These are phyloP conservation scores for Skeletonema grethae DNA, from an alignment of 108 stramenopile genomes.

Conservation along the genomic window DNA sequence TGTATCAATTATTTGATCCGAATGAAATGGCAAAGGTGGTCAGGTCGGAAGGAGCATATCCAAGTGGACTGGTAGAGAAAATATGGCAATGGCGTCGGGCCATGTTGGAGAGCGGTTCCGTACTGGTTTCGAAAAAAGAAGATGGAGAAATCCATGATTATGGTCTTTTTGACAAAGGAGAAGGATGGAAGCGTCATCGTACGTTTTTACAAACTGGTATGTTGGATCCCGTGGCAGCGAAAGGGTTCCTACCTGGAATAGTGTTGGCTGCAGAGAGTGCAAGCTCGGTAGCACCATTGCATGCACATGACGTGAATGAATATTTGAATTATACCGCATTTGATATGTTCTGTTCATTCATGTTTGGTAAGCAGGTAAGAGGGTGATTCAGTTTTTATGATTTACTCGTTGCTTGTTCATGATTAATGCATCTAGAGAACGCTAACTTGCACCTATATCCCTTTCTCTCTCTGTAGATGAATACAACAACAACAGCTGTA, in stretches of 20 bases:
- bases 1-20: conserved; percentile 31
- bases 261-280: conserved; percentile 30
- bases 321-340: conserved; percentile 31
- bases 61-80: conserved; percentile 8
- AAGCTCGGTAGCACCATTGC: conserved; percentile 23
- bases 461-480: not conserved
- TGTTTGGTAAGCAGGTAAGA: conserved; percentile 37
- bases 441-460: not conserved
- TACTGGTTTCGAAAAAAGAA: not conserved
- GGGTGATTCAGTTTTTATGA: conserved; percentile 28
- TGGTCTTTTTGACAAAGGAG: conserved; percentile 20
- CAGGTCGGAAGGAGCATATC: conserved; percentile 17
- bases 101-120: conserved; percentile 18
- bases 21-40: conserved; percentile 42
- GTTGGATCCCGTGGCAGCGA: conserved; percentile 25
- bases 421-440: conserved; percentile 1
- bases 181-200: conserved; percentile 29
- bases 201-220: conserved; percentile 38
- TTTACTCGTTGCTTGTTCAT: conserved; percentile 9
- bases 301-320: conserved; percentile 26
- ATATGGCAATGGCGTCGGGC: conserved; percentile 21
- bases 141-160: conserved; percentile 14
- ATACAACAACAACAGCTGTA: not conserved
- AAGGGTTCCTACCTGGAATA: conserved; percentile 31
- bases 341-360: conserved; percentile 39